These are phyloP conservation scores for Plectranthus barbatus DNA, from an alignment of 257 asterid species.

Conservation along the genomic window DNA sequence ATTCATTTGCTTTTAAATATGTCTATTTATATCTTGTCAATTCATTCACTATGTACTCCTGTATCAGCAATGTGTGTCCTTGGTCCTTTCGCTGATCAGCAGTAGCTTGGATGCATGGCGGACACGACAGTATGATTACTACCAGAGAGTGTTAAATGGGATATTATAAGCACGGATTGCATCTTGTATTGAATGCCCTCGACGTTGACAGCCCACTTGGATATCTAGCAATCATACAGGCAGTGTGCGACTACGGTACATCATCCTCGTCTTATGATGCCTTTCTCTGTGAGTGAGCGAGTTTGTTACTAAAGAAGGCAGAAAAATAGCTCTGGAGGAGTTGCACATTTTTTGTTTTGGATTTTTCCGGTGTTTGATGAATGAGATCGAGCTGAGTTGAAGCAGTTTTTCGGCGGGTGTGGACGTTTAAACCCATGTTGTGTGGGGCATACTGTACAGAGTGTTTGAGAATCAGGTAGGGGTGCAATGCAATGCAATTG, in stretches of 20 bases:
- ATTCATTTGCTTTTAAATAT: constrained; percentile 3
- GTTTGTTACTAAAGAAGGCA: constrained; percentile 8
- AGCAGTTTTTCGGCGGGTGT: constrained; percentile 14
- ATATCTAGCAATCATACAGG: too few relatives aligned
- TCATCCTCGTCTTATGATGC: constrained; percentile 18
- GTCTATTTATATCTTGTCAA: background rate
- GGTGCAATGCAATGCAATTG: constrained; percentile 8
- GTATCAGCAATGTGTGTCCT: constrained; percentile 96
- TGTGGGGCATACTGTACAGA: constrained; percentile 41
- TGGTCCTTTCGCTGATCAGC: constrained; percentile 98
- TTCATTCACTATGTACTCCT: constrained; percentile 4
- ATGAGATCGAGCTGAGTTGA: constrained; percentile 13
- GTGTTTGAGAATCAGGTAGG: constrained; percentile 24
- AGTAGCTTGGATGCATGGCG: constrained; percentile 99
- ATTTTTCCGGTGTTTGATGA: constrained; percentile 13
- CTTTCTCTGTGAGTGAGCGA: constrained; percentile 13
- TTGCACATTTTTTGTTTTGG: constrained; percentile 18
- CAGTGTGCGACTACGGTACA: constrained; percentile 1
- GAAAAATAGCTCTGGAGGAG: constrained; percentile 5
- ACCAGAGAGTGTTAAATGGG: constrained; percentile 94
- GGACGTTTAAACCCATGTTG: constrained; percentile 14
- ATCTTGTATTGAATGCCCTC: constrained; percentile 2
- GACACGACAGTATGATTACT: constrained; percentile 94
- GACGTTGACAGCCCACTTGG: constrained; percentile 11
- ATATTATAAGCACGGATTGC: constrained; percentile 50